Base-by-base conservation (phyloP, 805 yeast genomes). In the Yamadazyma insecticola region DNA sequence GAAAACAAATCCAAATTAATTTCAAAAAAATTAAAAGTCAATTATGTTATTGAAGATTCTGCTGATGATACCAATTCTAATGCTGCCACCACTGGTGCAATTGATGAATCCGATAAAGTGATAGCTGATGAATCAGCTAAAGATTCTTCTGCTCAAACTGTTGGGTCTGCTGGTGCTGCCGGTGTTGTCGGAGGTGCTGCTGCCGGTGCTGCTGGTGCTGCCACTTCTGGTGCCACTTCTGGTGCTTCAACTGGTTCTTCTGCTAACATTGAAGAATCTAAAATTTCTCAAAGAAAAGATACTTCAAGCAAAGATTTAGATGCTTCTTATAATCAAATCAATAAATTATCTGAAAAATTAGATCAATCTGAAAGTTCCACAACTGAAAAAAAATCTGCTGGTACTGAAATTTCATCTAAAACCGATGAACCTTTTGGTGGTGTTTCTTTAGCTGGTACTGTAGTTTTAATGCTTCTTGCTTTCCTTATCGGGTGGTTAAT, bases 401-500 rank as follows among this genome's bases (percentile, higher is more conserved):
- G 15, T 12, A 21, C 32, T 12, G 12, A 24, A 10, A 16, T 28
- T 32, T 51, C 54, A 13, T 50, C 47, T 16, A 37, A 49, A 21
- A 26, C 50, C 12, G 36, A 31, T 11, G 67, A 59, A 35, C 52
- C 64, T n/a, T 55, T 56, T 29, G 53, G 48, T 37, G 80, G 78
- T 11, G 60, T 81, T 26, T 70, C 83, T 13, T 57, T 75, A 24
- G 76, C 77, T 18, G 54, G 71, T 32, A 78, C 81, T 16, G 45
- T 42, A 53, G 69, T 42, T 44, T 75, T 57, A 54, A 67, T 53
- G 51, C 63, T 66, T 29, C 40, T 63, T 39, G 59, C 70, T 68
- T 53, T 85, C 78, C 46, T 62, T 73, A 59, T 81, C 40, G 90
- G 88, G 32, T 82, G 88, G 86, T 67, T 78, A 55, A 72, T 81